These are phyloP conservation scores for Phytophthora pini DNA, from an alignment of 352 stramenopile genomes.

Conservation along the genomic window DNA sequence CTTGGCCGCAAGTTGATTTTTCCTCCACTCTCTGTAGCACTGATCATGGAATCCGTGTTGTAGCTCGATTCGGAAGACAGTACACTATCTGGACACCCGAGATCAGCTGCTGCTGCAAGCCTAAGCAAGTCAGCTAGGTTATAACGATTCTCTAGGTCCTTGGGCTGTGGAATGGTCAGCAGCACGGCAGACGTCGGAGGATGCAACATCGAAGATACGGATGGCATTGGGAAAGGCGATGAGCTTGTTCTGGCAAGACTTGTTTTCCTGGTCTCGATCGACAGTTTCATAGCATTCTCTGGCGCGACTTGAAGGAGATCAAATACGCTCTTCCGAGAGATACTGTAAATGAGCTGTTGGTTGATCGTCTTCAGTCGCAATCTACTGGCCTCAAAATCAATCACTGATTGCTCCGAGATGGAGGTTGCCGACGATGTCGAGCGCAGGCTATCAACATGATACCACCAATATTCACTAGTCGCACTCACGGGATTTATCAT, in stretches of 20 bases:
- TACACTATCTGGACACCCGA: conserved; percentile 56
- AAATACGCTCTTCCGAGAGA: conserved; percentile 70
- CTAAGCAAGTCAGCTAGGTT: conserved; percentile 60
- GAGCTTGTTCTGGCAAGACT: conserved; percentile 34
- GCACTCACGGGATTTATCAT: conserved; percentile 58
- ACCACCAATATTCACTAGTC: conserved; percentile 74
- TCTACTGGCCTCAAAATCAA: conserved; percentile 47
- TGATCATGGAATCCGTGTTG: conserved; percentile 11
- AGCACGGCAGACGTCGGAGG: conserved; percentile 6
- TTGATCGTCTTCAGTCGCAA: conserved; percentile 44
- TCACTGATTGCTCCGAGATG: conserved; percentile 49
- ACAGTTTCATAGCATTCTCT: conserved; percentile 67
- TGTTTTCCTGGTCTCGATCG: conserved; percentile 42
- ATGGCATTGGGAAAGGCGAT: conserved; percentile 35
- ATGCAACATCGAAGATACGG: conserved; percentile 10
- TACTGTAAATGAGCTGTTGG: conserved; percentile 59
- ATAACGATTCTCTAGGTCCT: conserved; percentile 46
- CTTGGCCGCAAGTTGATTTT: conserved; percentile 16
- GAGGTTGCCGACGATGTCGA: conserved; percentile 18
- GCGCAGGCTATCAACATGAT: conserved; percentile 61
- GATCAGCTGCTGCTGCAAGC: conserved; percentile 58
- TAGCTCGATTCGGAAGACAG: conserved; percentile 37
- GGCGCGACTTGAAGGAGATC: conserved; percentile 61
- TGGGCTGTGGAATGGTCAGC: conserved; percentile 14
- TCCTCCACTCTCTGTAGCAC: conserved; percentile 9